Conservation (phyloP, 2,329 filamentous ascomycete species). For the Alternaria hordeiaustralica region DNA sequence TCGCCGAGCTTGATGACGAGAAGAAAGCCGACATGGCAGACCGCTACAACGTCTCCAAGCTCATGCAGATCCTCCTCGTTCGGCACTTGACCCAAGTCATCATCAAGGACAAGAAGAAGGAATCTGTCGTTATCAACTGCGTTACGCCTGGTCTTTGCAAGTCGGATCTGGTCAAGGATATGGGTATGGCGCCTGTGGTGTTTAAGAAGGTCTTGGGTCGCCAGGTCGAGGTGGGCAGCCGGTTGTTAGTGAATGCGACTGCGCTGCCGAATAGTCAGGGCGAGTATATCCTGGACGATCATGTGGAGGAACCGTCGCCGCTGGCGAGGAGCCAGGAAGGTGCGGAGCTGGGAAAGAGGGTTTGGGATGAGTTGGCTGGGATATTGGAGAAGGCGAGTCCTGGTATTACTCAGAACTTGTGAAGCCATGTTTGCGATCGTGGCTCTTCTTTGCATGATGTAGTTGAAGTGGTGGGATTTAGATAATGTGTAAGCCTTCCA, state of each 20-base stretch:
- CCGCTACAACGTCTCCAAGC: slow-evolving; percentile 29
- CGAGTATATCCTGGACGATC: slow-evolving; percentile 44
- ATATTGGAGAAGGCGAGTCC: slow-evolving; percentile 44
- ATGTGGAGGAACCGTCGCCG: slow-evolving; percentile 27
- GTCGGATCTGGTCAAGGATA: slow-evolving; percentile 13
- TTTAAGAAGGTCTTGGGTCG: slow-evolving; percentile 32
- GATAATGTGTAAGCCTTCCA: background rate
- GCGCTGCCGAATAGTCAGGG: slow-evolving; percentile 38
- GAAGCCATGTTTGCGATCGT: background rate
- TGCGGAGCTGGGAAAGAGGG: slow-evolving; percentile 34
- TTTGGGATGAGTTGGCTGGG: slow-evolving; percentile 47
- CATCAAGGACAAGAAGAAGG: slow-evolving; percentile 5
- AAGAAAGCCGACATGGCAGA: slow-evolving; percentile 12
- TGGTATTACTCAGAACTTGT: slow-evolving; percentile 17
- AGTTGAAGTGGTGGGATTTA: background rate
- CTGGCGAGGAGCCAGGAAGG: slow-evolving; percentile 45
- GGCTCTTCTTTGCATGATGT: background rate
- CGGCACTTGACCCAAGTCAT: slow-evolving; percentile 20
- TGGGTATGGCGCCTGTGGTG: slow-evolving; percentile 9
- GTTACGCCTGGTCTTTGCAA: slow-evolving; percentile 37
- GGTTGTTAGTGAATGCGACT: slow-evolving; percentile 48
- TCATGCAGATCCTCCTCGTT: slow-evolving; percentile 30
- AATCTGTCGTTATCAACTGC: slow-evolving; percentile 32
- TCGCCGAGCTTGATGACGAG: slow-evolving; percentile 24
- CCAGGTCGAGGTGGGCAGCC: slow-evolving; percentile 46